Base-by-base conservation (phyloP, 352 stramenopile species). In the Phytophthora cryptogea region DNA sequence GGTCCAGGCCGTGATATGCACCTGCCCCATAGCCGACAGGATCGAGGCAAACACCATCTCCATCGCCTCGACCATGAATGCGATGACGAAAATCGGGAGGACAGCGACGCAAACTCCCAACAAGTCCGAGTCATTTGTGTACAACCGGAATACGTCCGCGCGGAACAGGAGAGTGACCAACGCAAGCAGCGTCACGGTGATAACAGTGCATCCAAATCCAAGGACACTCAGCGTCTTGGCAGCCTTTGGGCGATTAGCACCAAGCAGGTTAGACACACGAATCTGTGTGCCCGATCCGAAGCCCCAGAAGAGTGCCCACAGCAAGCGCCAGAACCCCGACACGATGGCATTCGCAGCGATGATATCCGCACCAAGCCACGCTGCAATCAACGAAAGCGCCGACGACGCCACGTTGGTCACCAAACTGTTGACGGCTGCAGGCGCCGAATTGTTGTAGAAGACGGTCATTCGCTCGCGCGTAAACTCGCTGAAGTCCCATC, bases 1-100 rank as follows among this genome's bases (percentile, higher is more conserved):
- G 8, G 63, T 67, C 63, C 57, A 71, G 3, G 63, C 63, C 4
- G 56, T 67, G 36, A 71, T 59, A 23, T 67, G 56, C 13, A 67
- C 63, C 32, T 71, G 57, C 6, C 63, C 63, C 57, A 71, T 70
- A 14, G 63, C 63, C 6, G 63, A 52, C 36, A 66, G 11, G 40
- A 67, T 70, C 20, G 63, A 67, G 17, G 63, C 63, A 27, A 66
- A 70, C 7, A 70, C 63, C 63, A 70, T 67, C 30, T 70, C 63
- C n/a, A 31, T 67, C 10, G 63, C 63, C 30, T 70, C 63, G 20
- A 70, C 46, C 63, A 70, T 67, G 56, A 67, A 70, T 16, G 56
- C 63, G 17, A 70, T 43, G 11, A 70, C 33, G 28, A 71, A 71
- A 32, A 71, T 55, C 8, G 63, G 63, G n/a, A 71, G 35, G 33